Base-by-base conservation (phyloP, 2,329 filamentous ascomycete species). In the Alternaria infectoria region DNA sequence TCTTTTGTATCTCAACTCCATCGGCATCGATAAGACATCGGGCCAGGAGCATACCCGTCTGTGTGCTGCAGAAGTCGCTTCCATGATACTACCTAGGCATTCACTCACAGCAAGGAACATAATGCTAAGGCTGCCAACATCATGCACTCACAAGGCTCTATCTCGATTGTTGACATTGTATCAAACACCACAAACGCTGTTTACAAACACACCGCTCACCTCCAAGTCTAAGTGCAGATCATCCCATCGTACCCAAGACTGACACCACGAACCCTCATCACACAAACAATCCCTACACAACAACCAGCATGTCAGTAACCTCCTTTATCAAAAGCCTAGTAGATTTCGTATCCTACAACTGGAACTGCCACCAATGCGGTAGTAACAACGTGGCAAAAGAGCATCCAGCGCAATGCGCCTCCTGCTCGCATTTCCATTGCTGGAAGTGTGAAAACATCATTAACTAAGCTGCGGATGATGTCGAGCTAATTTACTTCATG, bases 341-440 rank as follows among this genome's bases (percentile, higher is more conserved):
- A 30, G 5, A 36, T n/a, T 58, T 12, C 21, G 36, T 45, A 6
- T 44, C 21, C 9, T 55, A 54, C 51, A 43, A 12, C 23, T 60
- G 57, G 50, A 32, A 25, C 6, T 60, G 50, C 44, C 51, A 55
- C 43, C 21, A 32, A n/a, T 60, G 57, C 30, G 21, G 54, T 23
- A 47, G 17, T 13, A 5, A 30, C 9, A 60, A 60, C 9, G 28
- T 49, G 1, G 36, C 50, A 8, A 26, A 9, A 4, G 19, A 55
- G 9, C 58, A 61, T 26, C 51, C 58, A 3, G 40, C 58, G 1
- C 51, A 19, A 17, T 61, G 58, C 19, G 8, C 15, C 2, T 25
- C 26, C 7, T 61, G 58, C 19, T 23, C 40, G 11, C 51, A 61
- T 30, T 56, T 61, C 8, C 28, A 46, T 30, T 61, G 51, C 45